phyloP scores from a whole-genome alignment of 2,329 filamentous ascomycete species.

The Immersiporthe knoxdaviesiana region DNA sequence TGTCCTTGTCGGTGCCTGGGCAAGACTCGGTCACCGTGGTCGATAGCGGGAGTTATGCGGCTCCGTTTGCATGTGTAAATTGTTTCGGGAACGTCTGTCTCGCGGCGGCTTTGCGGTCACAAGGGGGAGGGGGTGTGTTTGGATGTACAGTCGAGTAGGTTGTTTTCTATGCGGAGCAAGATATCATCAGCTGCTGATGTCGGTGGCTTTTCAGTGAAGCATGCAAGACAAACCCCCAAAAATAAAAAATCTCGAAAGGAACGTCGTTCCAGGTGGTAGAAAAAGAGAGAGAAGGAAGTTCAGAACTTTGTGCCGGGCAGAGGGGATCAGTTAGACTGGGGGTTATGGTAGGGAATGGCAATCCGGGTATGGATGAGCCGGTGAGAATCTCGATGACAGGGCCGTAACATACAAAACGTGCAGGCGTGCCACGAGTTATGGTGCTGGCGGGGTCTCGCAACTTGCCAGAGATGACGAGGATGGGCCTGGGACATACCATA shows the following conservation, averaged over 20 bases:
- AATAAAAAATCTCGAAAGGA: not conserved
- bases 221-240: not conserved
- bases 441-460: slow-evolving; percentile 7
- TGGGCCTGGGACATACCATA: slow-evolving; percentile 4
- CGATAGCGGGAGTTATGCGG: not conserved
- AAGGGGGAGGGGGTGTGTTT: not conserved
- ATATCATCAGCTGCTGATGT: not conserved
- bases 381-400: slow-evolving; percentile 28
- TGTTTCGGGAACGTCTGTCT: not conserved
- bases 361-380: slow-evolving; percentile 25
- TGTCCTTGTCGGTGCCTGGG: not conserved
- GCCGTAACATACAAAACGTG: slow-evolving; percentile 27
- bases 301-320: slow-evolving; percentile 16
- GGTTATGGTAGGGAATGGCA: slow-evolving; percentile 22
- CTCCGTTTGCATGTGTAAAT: not conserved
- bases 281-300: slow-evolving; percentile 14
- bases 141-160: not conserved
- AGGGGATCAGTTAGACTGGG: slow-evolving; percentile 20
- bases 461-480: not conserved
- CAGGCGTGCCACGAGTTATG: slow-evolving; percentile 22
- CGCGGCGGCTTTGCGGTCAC: not conserved
- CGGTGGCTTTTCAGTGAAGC: not conserved
- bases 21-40: slow-evolving; percentile 4
- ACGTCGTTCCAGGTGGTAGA: not conserved
- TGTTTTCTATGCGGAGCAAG: not conserved